These are phyloP conservation scores for Alternaria tenuissima DNA, from an alignment of 2,329 filamentous ascomycete species.

Conservation along the genomic window DNA sequence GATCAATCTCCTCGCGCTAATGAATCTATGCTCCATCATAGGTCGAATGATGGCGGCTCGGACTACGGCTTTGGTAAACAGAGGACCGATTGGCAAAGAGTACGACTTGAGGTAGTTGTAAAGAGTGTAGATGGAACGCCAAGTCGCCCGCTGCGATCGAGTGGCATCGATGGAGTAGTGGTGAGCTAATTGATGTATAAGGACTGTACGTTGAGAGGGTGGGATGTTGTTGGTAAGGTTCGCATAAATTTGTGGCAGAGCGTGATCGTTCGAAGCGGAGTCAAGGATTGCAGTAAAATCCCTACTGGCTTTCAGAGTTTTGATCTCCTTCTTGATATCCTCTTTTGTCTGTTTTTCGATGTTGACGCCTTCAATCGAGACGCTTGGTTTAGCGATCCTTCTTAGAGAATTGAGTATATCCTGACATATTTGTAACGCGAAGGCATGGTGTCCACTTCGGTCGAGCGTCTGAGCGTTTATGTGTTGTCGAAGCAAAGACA, in stretches of 20 bases:
- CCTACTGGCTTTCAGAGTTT: slow-evolving; percentile 18
- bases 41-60: slow-evolving; percentile 36
- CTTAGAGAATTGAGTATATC: slow-evolving; percentile 14
- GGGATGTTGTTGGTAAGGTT: slow-evolving; percentile 23
- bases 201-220: slow-evolving; percentile 20
- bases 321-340: background rate
- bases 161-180: slow-evolving; percentile 42
- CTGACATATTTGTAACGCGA: slow-evolving; percentile 12
- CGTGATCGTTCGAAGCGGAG: slow-evolving; percentile 28
- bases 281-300: slow-evolving; percentile 40
- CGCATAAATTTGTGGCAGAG: slow-evolving; percentile 37
- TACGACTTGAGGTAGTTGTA: slow-evolving; percentile 37
- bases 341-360: background rate
- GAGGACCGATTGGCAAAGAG: slow-evolving; percentile 33
- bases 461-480: background rate
- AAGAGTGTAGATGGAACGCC: slow-evolving; percentile 39
- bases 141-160: slow-evolving; percentile 26
- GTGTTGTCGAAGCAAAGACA: slow-evolving; percentile 13
- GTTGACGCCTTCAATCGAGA: background rate
- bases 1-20: slow-evolving; percentile 37
- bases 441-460: slow-evolving; percentile 18
- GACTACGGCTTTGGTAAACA: slow-evolving; percentile 43
- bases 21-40: slow-evolving; percentile 38
- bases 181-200: slow-evolving; percentile 46
- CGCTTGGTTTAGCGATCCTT: slow-evolving; percentile 1